A percentile compares a stretch with the other conserved stretches of the same genome.
Conservation (phyloP, 23 red algal genomes). For the Gracilariopsis chorda region DNA sequence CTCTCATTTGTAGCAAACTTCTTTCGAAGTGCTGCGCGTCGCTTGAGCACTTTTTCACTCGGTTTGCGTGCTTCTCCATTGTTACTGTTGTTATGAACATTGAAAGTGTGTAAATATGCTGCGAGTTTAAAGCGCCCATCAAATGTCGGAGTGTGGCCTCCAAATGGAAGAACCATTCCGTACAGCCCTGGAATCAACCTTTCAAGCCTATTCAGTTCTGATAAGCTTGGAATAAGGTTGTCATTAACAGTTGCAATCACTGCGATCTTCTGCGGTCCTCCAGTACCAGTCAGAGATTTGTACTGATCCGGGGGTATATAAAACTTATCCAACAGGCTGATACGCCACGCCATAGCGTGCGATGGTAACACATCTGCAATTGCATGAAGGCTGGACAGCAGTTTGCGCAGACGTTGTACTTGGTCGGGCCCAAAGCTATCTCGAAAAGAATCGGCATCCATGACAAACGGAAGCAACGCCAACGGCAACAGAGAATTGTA, state of each 20-base stretch:
- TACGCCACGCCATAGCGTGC: conserved; percentile 39
- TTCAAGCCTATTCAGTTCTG: conserved; percentile 31
- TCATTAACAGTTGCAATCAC: conserved; percentile 63
- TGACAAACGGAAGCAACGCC: conserved; percentile 34
- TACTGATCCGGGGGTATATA: not conserved
- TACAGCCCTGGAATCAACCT: conserved; percentile 43
- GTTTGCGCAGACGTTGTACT: conserved; percentile 4
- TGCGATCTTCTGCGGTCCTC: not conserved
- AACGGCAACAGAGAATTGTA: conserved; percentile 17
- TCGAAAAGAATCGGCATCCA: conserved; percentile 12
- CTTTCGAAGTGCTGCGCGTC: conserved; percentile 20
- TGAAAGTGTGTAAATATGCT: conserved; percentile 14
- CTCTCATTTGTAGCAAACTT: not conserved
- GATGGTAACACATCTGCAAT: conserved; percentile 41
- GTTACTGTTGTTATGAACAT: not conserved
- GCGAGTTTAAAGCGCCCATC: conserved; percentile 51
- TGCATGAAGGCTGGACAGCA: not conserved
- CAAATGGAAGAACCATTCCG: conserved; percentile 37
- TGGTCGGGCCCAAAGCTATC: not conserved
- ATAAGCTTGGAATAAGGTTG: conserved; percentile 59
- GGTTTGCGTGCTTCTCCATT: not conserved
- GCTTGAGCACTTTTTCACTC: not conserved
- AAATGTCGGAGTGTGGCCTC: conserved; percentile 44
- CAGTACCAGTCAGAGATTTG: not conserved
- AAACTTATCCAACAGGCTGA: conserved; percentile 35